These are phyloP conservation scores for Emergomyces pasteurianus DNA, from an alignment of 2,329 filamentous ascomycete species.

Conservation along the genomic window DNA sequence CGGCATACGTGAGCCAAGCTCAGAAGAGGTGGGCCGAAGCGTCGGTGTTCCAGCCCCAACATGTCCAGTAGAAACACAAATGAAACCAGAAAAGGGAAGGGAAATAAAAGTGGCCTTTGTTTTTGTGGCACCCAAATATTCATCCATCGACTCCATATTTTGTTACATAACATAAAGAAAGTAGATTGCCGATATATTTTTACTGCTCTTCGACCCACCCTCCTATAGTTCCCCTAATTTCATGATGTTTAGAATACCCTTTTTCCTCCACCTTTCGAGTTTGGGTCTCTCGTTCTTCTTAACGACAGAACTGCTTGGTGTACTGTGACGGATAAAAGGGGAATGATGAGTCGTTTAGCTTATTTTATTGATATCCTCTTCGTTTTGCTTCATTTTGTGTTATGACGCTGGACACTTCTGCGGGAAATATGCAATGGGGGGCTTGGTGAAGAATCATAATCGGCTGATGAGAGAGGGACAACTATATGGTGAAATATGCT, in stretches of 20 bases:
- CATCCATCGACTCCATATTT: neutral
- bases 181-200: neutral
- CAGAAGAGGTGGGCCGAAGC: constrained; percentile 30
- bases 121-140: neutral
- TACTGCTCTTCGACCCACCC: no score
- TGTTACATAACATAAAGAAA: neutral
- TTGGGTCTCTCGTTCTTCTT: neutral
- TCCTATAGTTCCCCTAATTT: neutral
- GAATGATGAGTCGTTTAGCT: neutral
- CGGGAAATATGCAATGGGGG: neutral
- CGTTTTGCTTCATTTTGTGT: no score
- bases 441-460: neutral
- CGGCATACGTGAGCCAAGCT: constrained; percentile 36
- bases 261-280: neutral
- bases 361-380: neutral
- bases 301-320: neutral
- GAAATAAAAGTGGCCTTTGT: neutral
- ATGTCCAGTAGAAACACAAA: neutral
- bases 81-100: neutral
- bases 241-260: neutral
- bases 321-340: neutral
- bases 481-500: neutral
- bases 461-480: neutral
- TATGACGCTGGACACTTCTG: neutral
- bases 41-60: constrained; percentile 20